phyloP scores from a whole-genome alignment of 495 filamentous ascomycete species.

The Neurospora terricola region DNA sequence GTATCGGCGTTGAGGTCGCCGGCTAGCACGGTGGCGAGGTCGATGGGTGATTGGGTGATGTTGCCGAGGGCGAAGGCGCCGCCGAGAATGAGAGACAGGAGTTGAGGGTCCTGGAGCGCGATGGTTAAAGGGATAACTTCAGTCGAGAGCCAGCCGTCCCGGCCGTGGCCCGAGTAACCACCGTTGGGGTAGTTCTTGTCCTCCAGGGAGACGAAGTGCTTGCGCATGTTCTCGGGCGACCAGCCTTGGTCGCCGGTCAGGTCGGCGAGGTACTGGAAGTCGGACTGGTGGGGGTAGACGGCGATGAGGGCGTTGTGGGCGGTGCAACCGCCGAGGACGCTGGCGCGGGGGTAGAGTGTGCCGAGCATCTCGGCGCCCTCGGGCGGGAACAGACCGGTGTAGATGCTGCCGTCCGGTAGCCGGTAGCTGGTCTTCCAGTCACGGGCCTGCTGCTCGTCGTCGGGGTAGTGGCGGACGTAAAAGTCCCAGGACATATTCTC shows the following conservation, averaged over 20 bases:
- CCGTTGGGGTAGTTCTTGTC: slow-evolving; percentile 41
- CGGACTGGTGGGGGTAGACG: slow-evolving; percentile 30
- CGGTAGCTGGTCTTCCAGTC: slow-evolving; percentile 35
- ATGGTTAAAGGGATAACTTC: slow-evolving; percentile 37
- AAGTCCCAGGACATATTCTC: slow-evolving; percentile 33
- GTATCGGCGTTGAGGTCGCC: slow-evolving; percentile 44
- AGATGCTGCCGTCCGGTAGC: slow-evolving; percentile 21
- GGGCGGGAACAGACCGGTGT: slow-evolving; percentile 30
- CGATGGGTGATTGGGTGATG: slow-evolving; percentile 19
- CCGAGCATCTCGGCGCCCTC: slow-evolving; percentile 34
- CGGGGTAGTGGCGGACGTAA: slow-evolving; percentile 34
- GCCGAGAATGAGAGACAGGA: slow-evolving; percentile 39
- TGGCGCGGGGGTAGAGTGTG: slow-evolving; percentile 39
- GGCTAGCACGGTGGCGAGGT: slow-evolving; percentile 36
- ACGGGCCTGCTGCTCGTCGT: slow-evolving; percentile 22
- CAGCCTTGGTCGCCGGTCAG: slow-evolving; percentile 41
- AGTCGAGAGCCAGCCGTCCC: slow-evolving; percentile 46
- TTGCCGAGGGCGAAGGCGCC: slow-evolving; percentile 44
- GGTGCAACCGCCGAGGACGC: slow-evolving; percentile 39
- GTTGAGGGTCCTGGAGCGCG: slow-evolving; percentile 40
- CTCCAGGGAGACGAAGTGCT: slow-evolving; percentile 41
- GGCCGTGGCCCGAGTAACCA: slow-evolving; percentile 42
- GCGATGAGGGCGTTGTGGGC: slow-evolving; percentile 40
- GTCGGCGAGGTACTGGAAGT: slow-evolving; percentile 34
- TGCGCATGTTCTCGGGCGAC: slow-evolving; percentile 38